Conservation (phyloP, 139 green algal genomes). For the Eudorina sp. region DNA sequence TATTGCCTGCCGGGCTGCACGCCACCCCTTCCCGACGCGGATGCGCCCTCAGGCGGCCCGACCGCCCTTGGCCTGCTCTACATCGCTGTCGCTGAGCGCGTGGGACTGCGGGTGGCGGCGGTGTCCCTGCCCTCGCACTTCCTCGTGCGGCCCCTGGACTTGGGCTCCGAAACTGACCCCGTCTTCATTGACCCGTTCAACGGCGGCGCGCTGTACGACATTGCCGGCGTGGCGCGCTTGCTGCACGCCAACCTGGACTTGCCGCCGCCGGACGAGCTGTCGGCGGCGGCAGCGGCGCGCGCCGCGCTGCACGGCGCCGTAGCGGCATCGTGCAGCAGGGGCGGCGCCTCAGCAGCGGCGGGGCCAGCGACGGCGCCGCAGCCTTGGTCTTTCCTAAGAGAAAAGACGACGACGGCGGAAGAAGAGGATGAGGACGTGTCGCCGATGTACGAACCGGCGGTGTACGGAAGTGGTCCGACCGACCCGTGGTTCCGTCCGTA, state of each 20-base stretch:
- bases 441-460: neutral
- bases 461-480: neutral
- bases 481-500: conserved; percentile 29
- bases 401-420: neutral
- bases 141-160: conserved; percentile 17
- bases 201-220: neutral
- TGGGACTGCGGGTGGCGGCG: conserved; percentile 20
- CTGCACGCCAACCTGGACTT: conserved; percentile 2
- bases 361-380: neutral
- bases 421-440: neutral
- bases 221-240: neutral
- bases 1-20: no score
- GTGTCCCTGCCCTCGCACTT: conserved; percentile 31
- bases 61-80: conserved; percentile 33
- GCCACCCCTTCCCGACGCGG: neutral
- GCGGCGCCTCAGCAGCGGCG: neutral
- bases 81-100: conserved; percentile 11
- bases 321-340: no score
- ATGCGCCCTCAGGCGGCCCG: neutral
- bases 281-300: neutral
- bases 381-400: neutral
- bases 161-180: neutral
- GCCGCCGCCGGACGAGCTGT: neutral
- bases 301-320: neutral
- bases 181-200: conserved; percentile 16